Base-by-base conservation (phyloP, 2,329 filamentous ascomycete species). In the Davidsoniella australis region DNA sequence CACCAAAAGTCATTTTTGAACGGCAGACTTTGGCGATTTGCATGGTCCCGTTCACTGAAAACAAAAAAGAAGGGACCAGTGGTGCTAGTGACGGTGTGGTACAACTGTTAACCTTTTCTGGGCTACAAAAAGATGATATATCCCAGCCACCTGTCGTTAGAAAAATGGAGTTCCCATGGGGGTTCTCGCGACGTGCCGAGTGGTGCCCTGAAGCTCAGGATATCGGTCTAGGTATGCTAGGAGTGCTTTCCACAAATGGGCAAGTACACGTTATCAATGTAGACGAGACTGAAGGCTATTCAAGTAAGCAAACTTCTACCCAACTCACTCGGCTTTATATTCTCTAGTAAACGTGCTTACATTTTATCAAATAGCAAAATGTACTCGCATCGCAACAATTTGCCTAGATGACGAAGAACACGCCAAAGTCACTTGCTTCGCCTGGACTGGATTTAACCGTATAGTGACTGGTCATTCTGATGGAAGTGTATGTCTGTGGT, bases 401-500 rank as follows among this genome's bases (percentile, higher is more conserved):
- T 62, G 60, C 16, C 61, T 75, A 4, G 58, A 61, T 0, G 61
- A 66, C 12, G 73, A 77, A 58, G 63, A 68, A 49, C 62, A 63
- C 41, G 61, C 74, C 39, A 63, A 66, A 23, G 69, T 70, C 24
- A 75, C 72, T 14, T 67, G 68, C 52, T 65, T 78, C 47, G 65
- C 72, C 9, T 78, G 75, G 75, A 60, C 69, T 33, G 70, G 68
- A 52, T 65, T 67, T 54, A 77, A 77, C 56, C 69, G 73, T 18
- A 60, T 78, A 38, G 71, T 66, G 0, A 61, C 74, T 26, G 75
- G 72, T 45, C 73, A 76, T 57, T 68, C 66, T 0, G 75, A 78
- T 53, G 75, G 75, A 29, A 73, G 70, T 17, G 62, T 78, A 36
- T 66, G 66, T 17, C 61, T 77, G 9, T 78, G 74, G 74, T 77